Percentiles rank a stretch among this genome's conserved stretches.
Conservation (phyloP, 805 yeast genomes). For the Ogataea nonfermentans region DNA sequence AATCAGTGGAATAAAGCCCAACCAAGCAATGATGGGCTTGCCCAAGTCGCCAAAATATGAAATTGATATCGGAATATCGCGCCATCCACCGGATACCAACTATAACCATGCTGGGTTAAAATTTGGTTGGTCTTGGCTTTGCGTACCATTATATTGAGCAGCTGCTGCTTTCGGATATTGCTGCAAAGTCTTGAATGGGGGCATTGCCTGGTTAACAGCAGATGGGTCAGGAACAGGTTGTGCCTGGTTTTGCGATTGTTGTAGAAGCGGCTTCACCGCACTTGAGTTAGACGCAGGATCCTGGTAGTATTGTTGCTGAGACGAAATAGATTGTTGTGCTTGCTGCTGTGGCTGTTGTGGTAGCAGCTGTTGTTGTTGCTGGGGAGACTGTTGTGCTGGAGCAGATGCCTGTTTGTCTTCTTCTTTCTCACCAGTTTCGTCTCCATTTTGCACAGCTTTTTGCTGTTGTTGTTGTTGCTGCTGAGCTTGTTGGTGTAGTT, state of each 20-base stretch:
- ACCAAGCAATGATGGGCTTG: too few species aligned
- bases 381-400: not conserved
- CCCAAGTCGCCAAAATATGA: too few species aligned
- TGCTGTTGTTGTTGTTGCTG: constrained; percentile 31
- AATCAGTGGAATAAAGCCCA: too few species aligned
- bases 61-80: too few species aligned
- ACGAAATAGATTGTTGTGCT: constrained; percentile 15
- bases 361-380: not conserved
- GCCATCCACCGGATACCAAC: not conserved
- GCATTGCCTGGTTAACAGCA: constrained; percentile 10
- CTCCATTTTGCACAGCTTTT: constrained; percentile 18
- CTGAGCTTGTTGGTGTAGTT: constrained; percentile 51
- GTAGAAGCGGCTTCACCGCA: constrained; percentile 31
- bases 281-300: constrained; percentile 14
- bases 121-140: constrained; percentile 20
- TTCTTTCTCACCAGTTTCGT: constrained; percentile 16
- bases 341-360: constrained; percentile 12
- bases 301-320: constrained; percentile 22
- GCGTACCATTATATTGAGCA: constrained; percentile 26
- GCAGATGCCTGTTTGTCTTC: constrained; percentile 17
- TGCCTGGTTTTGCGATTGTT: constrained; percentile 32
- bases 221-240: constrained; percentile 33
- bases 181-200: constrained; percentile 4
- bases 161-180: constrained; percentile 30
- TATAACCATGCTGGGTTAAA: constrained; percentile 33